Conservation (phyloP, 768 basidiomycete genomes). For the Scleroderma bovista region DNA sequence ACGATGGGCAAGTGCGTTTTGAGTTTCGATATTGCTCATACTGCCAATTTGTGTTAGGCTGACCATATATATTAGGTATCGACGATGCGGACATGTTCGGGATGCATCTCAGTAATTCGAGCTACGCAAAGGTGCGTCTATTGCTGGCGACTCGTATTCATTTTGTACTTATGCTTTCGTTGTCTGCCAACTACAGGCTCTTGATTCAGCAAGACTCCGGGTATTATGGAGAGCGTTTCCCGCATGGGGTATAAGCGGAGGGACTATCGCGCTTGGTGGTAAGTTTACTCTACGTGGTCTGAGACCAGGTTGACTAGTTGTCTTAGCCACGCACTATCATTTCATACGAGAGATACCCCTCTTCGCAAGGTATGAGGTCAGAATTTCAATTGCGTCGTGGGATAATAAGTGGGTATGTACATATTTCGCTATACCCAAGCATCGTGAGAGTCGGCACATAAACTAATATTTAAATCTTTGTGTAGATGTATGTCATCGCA, state of each 20-base stretch:
- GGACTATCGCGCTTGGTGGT: constrained; percentile 55
- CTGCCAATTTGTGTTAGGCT: not conserved
- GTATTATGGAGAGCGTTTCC: constrained; percentile 48
- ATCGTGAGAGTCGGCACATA: not conserved
- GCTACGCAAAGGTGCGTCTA: constrained; percentile 59
- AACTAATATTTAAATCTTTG: not conserved
- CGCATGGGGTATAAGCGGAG: constrained; percentile 50
- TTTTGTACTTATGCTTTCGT: not conserved
- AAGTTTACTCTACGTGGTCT: not conserved
- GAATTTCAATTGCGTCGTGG: constrained; percentile 55
- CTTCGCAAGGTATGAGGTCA: constrained; percentile 55
- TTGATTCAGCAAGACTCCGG: constrained; percentile 47
- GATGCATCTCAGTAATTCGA: constrained; percentile 79
- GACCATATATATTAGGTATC: constrained; percentile 34
- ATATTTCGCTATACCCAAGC: not conserved
- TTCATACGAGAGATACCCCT: constrained; percentile 71
- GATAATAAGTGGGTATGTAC: constrained; percentile 72
- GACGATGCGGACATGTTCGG: constrained; percentile 64
- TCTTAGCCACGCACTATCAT: constrained; percentile 56
- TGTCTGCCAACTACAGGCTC: constrained; percentile 20
- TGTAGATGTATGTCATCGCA: constrained; percentile 55
- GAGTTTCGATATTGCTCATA: constrained; percentile 1
- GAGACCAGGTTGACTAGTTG: not conserved
- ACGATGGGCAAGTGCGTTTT: constrained; percentile 49
- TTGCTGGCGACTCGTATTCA: not conserved